Evolutionary conservation across 1,139 yeast species (phyloP), one percentile per base, ranked within the genome.

Genomic region (Blastobotrys apis): DNA sequence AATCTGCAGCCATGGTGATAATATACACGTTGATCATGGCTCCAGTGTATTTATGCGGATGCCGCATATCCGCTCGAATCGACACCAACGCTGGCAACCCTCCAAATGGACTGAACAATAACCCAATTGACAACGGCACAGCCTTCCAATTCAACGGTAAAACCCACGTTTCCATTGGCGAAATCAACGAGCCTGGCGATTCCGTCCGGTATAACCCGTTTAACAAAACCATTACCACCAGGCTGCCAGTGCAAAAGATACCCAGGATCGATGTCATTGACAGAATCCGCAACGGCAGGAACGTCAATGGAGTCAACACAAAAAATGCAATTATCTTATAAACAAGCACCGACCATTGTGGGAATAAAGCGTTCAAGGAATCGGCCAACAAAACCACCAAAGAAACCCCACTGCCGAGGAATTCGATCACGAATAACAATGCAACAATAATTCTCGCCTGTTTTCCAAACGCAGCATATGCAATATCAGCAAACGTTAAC

Each of bases 61-160:
- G 90, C 57, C 87, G 76, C 94, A 85, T 84, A 62, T 85, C 95
- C 37, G 82, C 72, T 62, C 80, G 82, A 42, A 85, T 69, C 57
- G 84, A 86, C 1, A 94, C 94, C 55, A 84, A 84, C 17, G 85
- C 85, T 1, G 94, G 88, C 62, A 85, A 94, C 2, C 94, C 95
- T 50, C 94, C 94, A 85, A 92, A 85, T 13, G 92, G 90, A 6
- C 94, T 84, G 81, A 85, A 81, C 53, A 84, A 75, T 35, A 85
- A 73, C 4, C 94, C 94, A 50, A 84, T 72, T 4, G 87, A 74
- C 30, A 84, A 67, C 22, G 85, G 71, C 4, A 81, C 71, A 34
- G 72, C 67, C 26, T 64, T 63, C 53, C 70, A 61, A 35, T 72
- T 69, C 10, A 64, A 59, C 1, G 94, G 94, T 69, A 77, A 75